Percentiles rank a stretch among this genome's conserved stretches.
These are phyloP conservation scores for Silene latifolia DNA, from an alignment of 148 eudicot species.

Conservation along the genomic window DNA sequence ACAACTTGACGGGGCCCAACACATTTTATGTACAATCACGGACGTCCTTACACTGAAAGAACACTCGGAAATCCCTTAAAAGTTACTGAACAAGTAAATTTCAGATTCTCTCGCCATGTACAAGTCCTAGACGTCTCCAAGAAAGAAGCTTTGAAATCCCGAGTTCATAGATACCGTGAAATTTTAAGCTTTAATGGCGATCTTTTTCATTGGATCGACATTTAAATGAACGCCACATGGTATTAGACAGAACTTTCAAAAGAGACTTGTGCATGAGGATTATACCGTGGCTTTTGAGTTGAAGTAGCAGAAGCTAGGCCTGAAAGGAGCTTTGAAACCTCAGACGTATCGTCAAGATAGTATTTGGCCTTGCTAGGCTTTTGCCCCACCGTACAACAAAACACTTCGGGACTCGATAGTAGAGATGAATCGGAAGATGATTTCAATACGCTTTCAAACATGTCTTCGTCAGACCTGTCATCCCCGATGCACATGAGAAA, in stretches of 20 bases:
- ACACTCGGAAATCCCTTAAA: conserved; percentile 7
- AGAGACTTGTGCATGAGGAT: conserved; percentile 48
- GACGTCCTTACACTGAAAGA: not conserved
- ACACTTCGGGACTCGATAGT: conserved; percentile 45
- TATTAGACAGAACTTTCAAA: conserved; percentile 39
- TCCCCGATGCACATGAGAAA: conserved; percentile 80
- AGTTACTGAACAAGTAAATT: not conserved
- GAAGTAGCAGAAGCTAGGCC: conserved; percentile 54
- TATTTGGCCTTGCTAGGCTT: conserved; percentile 92
- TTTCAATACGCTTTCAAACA: conserved; percentile 66
- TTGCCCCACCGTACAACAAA: conserved; percentile 82
- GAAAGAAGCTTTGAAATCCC: not conserved
- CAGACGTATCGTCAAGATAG: conserved; percentile 66
- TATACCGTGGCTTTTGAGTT: conserved; percentile 43
- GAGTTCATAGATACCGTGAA: conserved; percentile 7
- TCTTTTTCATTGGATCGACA: too few relatives aligned
- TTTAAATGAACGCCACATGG: not conserved
- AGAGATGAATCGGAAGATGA: conserved; percentile 35
- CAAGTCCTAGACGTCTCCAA: conserved; percentile 12
- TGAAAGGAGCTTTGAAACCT: conserved; percentile 44
- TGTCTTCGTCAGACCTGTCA: conserved; percentile 87
- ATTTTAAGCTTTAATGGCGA: not conserved
- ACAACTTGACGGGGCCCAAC: conserved; percentile 14
- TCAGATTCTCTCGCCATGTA: conserved; percentile 21
- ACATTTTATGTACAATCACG: not conserved